A percentile compares a stretch with the other conserved stretches of the same genome.
phyloP scores from a whole-genome alignment of 2,329 filamentous ascomycete genomes.

The Colletotrichum orchidophilum region DNA sequence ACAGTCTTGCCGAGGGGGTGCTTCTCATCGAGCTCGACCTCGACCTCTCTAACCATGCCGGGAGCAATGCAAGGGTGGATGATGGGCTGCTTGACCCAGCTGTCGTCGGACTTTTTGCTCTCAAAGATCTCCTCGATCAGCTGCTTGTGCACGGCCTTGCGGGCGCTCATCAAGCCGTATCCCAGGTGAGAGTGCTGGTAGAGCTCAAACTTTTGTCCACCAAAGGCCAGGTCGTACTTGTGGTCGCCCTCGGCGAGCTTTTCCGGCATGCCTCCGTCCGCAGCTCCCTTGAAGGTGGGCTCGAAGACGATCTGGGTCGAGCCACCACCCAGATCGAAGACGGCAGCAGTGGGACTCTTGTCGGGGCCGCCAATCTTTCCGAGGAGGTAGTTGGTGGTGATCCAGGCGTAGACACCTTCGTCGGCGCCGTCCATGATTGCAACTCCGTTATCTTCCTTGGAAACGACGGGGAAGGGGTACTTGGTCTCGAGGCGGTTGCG shows the following conservation, averaged over 20 bases:
- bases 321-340: constrained; percentile 95
- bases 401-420: constrained; percentile 98
- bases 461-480: constrained; percentile 95
- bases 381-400: constrained; percentile 97
- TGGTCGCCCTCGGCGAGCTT: constrained; percentile 90
- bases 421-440: constrained; percentile 98
- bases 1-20: constrained; percentile 72
- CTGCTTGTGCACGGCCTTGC: constrained; percentile 82
- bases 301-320: constrained; percentile 99
- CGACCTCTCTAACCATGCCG: constrained; percentile 78
- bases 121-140: constrained; percentile 78
- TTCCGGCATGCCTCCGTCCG: constrained; percentile 83
- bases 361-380: constrained; percentile 97
- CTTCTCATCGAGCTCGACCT: constrained; percentile 73
- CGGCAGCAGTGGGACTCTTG: constrained; percentile 87
- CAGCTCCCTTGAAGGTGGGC: constrained; percentile 83
- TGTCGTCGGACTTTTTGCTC: constrained; percentile 65
- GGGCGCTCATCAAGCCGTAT: constrained; percentile 95
- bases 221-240: constrained; percentile 92
- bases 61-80: constrained; percentile 88
- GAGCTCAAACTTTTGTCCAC: constrained; percentile 87
- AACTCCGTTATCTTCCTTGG: constrained; percentile 84
- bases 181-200: constrained; percentile 99
- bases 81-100: constrained; percentile 77
- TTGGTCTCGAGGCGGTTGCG: constrained; percentile 83